Base-by-base conservation (phyloP, 257 asterid genomes). In the Parsonsia alboflavescens region DNA sequence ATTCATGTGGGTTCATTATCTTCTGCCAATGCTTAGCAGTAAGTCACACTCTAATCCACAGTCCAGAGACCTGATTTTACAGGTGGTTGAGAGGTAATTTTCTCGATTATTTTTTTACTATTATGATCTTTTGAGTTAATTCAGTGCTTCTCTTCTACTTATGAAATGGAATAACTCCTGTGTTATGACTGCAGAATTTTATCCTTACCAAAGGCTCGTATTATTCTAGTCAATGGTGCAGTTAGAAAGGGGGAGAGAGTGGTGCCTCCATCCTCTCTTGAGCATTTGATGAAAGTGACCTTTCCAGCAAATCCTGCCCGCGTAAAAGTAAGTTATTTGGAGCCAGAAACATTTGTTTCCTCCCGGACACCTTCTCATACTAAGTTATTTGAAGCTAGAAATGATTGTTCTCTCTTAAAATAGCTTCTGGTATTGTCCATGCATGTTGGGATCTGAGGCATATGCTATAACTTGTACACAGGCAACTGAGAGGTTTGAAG, bases 41-140 rank as follows among this genome's bases (percentile, higher is more conserved):
- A 74, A 79, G 70, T 76, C 79, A 53, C 22, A 70, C 73, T 63
- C 57, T 58, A 78, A 73, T 75, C 80, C 80, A 26, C 85, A 58
- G 48, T 82, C 80, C 57, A 76, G 81, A 65, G 84, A 82, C 61
- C 52, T 79, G 30, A 30, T 79, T 63, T 50, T 82, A 6, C 82
- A 82, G 82, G 70, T 82, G 77, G 86, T 76, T 39, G 86, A 82
- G 57, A 79, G 86, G 86, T 79, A 54, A 22, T 61, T 52, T 28
- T 58, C 21, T 56, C 24, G 10, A 33, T 54, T 58, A 54, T 58
- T 45, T 26, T n/a, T 50, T 72, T 65, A 11, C 44, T 39, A 7
- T 48, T 24, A 5, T 48, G 30, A 6, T 22, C 15, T 0, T 48
- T 74, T 70, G 49, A 22, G 54, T 50, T 46, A 8, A 49, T 7